A percentile compares a stretch with the other conserved stretches of the same genome.
These are phyloP conservation scores for Lactuca saligna DNA, from an alignment of 129 eudicot species.

Conservation along the genomic window DNA sequence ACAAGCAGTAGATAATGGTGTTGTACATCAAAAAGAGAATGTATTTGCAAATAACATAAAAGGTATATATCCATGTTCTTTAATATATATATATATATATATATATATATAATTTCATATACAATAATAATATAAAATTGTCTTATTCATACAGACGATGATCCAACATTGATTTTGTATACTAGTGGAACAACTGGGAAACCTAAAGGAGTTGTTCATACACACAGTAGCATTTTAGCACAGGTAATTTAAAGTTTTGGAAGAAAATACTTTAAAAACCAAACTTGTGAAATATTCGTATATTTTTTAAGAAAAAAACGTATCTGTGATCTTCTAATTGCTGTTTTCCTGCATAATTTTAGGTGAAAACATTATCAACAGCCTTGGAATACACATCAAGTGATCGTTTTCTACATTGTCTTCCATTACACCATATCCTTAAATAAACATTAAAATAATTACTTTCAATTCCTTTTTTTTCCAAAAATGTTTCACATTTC, in stretches of 20 bases:
- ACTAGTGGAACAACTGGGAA: no score
- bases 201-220: no score
- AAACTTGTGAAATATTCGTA: not conserved
- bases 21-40: no score
- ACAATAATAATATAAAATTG: no score
- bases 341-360: constrained; percentile 43
- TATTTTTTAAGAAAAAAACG: not conserved
- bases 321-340: constrained; percentile 2
- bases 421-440: constrained; percentile 98
- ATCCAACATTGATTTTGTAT: no score
- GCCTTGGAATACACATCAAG: constrained; percentile 86
- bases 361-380: constrained; percentile 83
- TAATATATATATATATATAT: no score
- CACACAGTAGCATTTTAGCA: no score
- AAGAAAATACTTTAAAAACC: not conserved
- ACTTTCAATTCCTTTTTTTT: no score
- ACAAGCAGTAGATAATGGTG: constrained; percentile 10
- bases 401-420: constrained; percentile 87
- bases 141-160: no score
- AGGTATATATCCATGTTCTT: no score
- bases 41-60: no score
- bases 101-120: no score
- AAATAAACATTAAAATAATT: not conserved
- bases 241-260: constrained; percentile 55
- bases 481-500: not conserved